phyloP scores from a whole-genome alignment of 2,329 filamentous ascomycete genomes.

The Bretziella fagacearum region DNA sequence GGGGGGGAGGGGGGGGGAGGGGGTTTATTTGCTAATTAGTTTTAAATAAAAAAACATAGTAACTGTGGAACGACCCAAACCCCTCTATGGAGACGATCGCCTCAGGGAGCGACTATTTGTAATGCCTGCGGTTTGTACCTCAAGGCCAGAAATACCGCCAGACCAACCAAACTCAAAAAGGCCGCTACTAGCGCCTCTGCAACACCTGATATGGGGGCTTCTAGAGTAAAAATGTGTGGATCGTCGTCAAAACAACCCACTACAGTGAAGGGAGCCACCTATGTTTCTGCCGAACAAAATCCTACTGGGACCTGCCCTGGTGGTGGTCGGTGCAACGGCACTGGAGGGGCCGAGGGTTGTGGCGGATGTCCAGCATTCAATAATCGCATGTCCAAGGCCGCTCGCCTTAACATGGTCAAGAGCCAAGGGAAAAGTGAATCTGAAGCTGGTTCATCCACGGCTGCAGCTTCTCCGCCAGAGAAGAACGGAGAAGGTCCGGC shows the following conservation, averaged over 20 bases:
- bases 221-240: constrained; percentile 21
- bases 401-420: constrained; percentile 47
- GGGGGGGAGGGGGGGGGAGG: not conserved
- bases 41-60: constrained; percentile 37
- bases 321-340: constrained; percentile 88
- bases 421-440: constrained; percentile 20
- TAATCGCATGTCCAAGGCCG: constrained; percentile 81
- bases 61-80: constrained; percentile 93
- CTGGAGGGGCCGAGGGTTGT: constrained; percentile 85
- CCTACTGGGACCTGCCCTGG: constrained; percentile 82
- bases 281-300: constrained; percentile 59
- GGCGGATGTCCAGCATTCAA: constrained; percentile 95
- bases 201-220: constrained; percentile 28
- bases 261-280: constrained; percentile 41
- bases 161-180: constrained; percentile 80
- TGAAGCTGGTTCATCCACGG: constrained; percentile 18
- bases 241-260: constrained; percentile 26
- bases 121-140: constrained; percentile 93
- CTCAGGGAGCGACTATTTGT: constrained; percentile 85
- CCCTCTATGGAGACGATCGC: constrained; percentile 84
- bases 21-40: constrained; percentile 15
- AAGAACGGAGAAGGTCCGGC: constrained; percentile 13
- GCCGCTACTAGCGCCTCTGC: constrained; percentile 36
- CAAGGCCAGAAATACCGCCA: constrained; percentile 80
- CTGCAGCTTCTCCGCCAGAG: constrained; percentile 9